These are phyloP conservation scores for Malassezia brasiliensis DNA, from an alignment of 1,284 basidiomycete genomes.

Conservation along the genomic window DNA sequence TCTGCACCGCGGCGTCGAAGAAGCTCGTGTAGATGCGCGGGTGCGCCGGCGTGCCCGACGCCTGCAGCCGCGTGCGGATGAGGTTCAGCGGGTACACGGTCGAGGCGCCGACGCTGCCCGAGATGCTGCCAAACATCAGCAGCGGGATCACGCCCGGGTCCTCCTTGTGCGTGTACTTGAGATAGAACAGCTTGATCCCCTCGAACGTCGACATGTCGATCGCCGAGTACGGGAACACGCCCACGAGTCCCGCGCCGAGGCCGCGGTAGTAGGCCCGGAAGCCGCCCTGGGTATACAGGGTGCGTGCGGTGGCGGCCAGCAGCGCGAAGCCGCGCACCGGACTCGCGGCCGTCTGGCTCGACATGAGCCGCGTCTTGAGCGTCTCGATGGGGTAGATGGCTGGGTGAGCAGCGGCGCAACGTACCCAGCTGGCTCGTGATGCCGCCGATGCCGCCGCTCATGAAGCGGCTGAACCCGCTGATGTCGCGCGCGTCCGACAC, in stretches of 20 bases:
- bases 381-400: constrained; percentile 48
- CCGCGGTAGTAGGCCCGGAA: constrained; percentile 81
- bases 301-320: constrained; percentile 52
- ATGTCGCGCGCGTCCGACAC: constrained; percentile 84
- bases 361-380: constrained; percentile 56
- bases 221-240: constrained; percentile 51
- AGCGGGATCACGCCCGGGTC: constrained; percentile 49
- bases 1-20: constrained; percentile 71
- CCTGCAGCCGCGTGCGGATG: constrained; percentile 86
- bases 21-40: constrained; percentile 64
- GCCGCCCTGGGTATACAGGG: constrained; percentile 69
- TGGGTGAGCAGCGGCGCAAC: too few relatives aligned
- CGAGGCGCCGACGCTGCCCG: constrained; percentile 50
- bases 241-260: constrained; percentile 56
- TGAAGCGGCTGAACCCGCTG: constrained; percentile 79
- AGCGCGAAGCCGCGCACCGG: constrained; percentile 56
- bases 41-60: constrained; percentile 59
- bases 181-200: constrained; percentile 50
- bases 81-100: constrained; percentile 53
- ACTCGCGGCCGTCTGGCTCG: constrained; percentile 57
- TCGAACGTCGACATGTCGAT: constrained; percentile 51
- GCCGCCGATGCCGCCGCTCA: constrained; percentile 90
- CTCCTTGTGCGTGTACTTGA: constrained; percentile 48
- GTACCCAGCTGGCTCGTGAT: constrained; percentile 74
- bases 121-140: constrained; percentile 49